phyloP scores from a whole-genome alignment of 2,329 filamentous ascomycete species.

The Beauveria sp. region DNA sequence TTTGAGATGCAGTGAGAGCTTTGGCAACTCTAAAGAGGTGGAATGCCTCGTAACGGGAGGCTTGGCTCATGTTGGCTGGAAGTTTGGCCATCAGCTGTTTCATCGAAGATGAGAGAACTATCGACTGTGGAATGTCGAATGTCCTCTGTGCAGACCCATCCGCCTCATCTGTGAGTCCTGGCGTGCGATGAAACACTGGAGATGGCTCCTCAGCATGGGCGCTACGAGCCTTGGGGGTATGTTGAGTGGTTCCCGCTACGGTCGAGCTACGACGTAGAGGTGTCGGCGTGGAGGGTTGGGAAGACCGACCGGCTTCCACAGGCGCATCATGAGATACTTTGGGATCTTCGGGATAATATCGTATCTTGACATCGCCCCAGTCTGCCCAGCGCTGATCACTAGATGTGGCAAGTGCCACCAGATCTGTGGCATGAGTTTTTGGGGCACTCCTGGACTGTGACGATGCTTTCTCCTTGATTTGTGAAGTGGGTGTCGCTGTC shows the following conservation, averaged over 20 bases:
- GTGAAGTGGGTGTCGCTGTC: conserved; percentile 44
- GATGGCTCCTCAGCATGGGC: conserved; percentile 35
- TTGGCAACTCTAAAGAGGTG: conserved; percentile 78
- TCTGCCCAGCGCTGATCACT: conserved; percentile 57
- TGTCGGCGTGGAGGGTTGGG: conserved; percentile 63
- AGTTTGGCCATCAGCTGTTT: conserved; percentile 49
- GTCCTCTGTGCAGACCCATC: conserved; percentile 41
- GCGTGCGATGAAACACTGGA: conserved; percentile 39
- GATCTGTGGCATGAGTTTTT: conserved; percentile 71
- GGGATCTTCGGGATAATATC: conserved; percentile 58
- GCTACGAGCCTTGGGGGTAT: conserved; percentile 33
- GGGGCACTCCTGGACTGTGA: conserved; percentile 36
- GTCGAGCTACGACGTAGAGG: conserved; percentile 65
- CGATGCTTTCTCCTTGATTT: conserved; percentile 61
- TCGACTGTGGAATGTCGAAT: conserved; percentile 56
- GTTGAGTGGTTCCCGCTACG: conserved; percentile 31
- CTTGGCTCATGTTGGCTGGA: conserved; percentile 59
- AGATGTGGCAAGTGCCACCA: conserved; percentile 65
- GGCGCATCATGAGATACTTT: conserved; percentile 16
- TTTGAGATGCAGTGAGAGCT: conserved; percentile 59
- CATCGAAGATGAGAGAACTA: conserved; percentile 44
- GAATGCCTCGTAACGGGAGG: conserved; percentile 75
- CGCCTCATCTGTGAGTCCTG: conserved; percentile 28
- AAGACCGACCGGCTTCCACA: conserved; percentile 28
- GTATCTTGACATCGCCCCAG: conserved; percentile 73